Evolutionary conservation across 1,284 basidiomycete genomes (phyloP), one percentile per base, ranked within the genome.

Genomic region (Ustilago bromivora): DNA sequence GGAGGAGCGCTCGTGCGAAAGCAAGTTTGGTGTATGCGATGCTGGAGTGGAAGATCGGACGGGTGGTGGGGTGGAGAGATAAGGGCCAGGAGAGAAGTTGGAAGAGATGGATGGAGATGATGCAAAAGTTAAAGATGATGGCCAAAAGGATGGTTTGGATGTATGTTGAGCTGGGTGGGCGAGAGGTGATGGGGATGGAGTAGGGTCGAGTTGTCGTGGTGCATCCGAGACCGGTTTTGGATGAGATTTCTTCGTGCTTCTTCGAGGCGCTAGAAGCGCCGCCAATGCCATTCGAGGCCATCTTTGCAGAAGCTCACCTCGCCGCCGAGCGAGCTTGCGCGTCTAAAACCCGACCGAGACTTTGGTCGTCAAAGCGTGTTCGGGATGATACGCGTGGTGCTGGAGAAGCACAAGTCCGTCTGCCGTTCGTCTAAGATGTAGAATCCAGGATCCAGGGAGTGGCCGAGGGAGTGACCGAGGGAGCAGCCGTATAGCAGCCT

Each of bases 1-100:
- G 28, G 23, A 83, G 71, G 12, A 84, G 67, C 9, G 51, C 43
- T 13, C 73, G 61, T 1, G 52, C 58, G 49, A 83, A 84, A 3
- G 74, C 65, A 1, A 66, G 63, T 62, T 84, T 84, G 17, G 80
- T 71, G 46, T 82, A 83, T 2, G 58, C 66, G 23, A 83, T 78
- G 46, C 63, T 47, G 19, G 56, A 47, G 32, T 69, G 67, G 64
- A 78, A 82, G 34, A 64, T 51, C 3, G 72, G 70, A 11, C 12
- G 23, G 0, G 81, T 81, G 17, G 51, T 7, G 0, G 75, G 66
- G 19, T 75, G 61, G 4, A 82, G 67, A 9, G 60, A 68, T 7
- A 84, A 66, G 1, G 77, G 79, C 66, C 75, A 68, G 13, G 67
- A 61, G 23, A 83, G 66, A 4, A 78, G 63, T 58, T 84, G 82